phyloP scores from a whole-genome alignment of 2,329 filamentous ascomycete species.

The Coniochaeta hoffmannii region DNA sequence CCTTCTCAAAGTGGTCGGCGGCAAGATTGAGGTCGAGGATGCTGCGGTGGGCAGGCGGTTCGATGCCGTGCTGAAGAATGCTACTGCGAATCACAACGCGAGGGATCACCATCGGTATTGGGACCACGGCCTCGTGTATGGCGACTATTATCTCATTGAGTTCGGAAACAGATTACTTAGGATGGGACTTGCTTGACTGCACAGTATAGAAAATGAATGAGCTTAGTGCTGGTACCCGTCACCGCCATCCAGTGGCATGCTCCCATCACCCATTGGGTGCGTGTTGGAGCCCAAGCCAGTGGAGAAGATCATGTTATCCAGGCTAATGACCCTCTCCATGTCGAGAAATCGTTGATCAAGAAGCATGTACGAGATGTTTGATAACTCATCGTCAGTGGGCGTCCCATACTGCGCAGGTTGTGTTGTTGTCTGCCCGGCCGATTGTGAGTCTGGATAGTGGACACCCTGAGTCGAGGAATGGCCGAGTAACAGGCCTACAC shows the following conservation, averaged over 20 bases:
- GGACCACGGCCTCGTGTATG: slow-evolving; percentile 38
- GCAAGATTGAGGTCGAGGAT: slow-evolving; percentile 4
- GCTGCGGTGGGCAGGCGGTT: slow-evolving; percentile 14
- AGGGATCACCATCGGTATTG: slow-evolving; percentile 18
- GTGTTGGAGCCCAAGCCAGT: not conserved
- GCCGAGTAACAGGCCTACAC: no score
- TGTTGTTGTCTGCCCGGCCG: not conserved
- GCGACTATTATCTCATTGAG: slow-evolving; percentile 39
- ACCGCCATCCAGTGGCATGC: not conserved
- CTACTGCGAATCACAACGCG: slow-evolving; percentile 26
- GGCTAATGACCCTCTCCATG: slow-evolving; percentile 17
- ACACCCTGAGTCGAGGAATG: not conserved
- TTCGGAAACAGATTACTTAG: slow-evolving; percentile 35
- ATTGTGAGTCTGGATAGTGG: not conserved
- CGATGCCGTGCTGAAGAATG: slow-evolving; percentile 24
- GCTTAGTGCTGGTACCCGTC: not conserved
- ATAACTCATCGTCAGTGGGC: slow-evolving; percentile 12
- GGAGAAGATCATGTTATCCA: slow-evolving; percentile 12
- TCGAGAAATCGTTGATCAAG: slow-evolving; percentile 15
- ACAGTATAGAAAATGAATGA: not conserved
- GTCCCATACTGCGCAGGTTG: not conserved
- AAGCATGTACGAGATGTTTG: slow-evolving; percentile 19
- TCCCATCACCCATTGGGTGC: not conserved
- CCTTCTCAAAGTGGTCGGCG: not conserved
- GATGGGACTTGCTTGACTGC: slow-evolving; percentile 15